These are phyloP conservation scores for Fusarium bulbicola DNA, from an alignment of 2,329 filamentous ascomycete genomes.

Conservation along the genomic window DNA sequence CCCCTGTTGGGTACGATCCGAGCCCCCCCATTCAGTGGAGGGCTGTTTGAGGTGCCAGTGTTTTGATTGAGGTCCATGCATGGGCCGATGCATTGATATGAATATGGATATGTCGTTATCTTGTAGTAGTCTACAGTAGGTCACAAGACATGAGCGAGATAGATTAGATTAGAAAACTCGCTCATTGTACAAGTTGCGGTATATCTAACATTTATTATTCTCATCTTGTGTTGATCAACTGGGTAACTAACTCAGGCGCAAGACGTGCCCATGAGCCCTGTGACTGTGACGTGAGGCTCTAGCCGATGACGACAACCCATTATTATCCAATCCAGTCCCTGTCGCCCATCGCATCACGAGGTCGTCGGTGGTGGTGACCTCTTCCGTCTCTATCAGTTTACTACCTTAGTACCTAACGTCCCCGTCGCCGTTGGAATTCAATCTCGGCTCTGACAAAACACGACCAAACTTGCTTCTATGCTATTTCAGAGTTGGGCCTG, in stretches of 20 bases:
- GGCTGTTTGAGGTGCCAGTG: constrained; percentile 16
- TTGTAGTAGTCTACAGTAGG: not conserved
- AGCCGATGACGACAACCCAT: constrained; percentile 43
- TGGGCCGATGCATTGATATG: constrained; percentile 4
- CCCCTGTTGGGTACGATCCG: constrained; percentile 24
- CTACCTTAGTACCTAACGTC: not conserved
- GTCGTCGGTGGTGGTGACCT: constrained; percentile 33
- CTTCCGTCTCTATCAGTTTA: not conserved
- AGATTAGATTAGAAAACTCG: not conserved
- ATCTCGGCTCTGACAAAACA: not conserved
- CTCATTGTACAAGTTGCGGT: constrained; percentile 1
- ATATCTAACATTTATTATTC: not conserved
- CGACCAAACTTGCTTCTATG: not conserved
- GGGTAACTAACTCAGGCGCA: not conserved
- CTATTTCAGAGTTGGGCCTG: constrained; percentile 3
- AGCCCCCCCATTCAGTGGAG: constrained; percentile 3
- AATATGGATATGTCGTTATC: constrained; percentile 15
- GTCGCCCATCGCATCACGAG: constrained; percentile 42
- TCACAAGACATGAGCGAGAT: constrained; percentile 11
- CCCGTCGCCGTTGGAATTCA: not conserved
- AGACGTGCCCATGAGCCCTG: constrained; percentile 11
- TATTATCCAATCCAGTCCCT: constrained; percentile 30
- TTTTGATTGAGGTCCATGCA: not conserved
- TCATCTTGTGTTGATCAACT: not conserved
- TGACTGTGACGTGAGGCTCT: constrained; percentile 39